Base-by-base conservation (phyloP, 2,329 filamentous ascomycete species). In the Apiospora marii region DNA sequence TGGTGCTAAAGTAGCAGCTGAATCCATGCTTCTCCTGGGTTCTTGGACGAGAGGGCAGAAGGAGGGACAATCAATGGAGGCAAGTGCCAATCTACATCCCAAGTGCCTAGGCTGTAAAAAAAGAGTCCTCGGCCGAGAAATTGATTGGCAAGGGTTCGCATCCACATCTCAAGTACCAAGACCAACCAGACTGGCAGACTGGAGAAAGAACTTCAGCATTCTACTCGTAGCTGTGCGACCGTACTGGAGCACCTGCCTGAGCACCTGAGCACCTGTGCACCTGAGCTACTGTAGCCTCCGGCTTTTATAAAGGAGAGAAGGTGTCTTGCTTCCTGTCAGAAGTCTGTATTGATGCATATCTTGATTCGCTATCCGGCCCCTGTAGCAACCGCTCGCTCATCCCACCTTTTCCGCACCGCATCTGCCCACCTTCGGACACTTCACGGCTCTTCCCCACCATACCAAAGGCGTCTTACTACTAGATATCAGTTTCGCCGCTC, bases 401-500 rank as follows among this genome's bases (percentile, higher is more conserved):
- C 58, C 58, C 58, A 64, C 58, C 58, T 64, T 41, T 64, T 24
- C 34, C 58, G 58, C 58, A 64, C 22, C 34, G 34, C 34, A 64
- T 64, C 58, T 64, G 58, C 58, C 58, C 58, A 64, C 58, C 58
- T 41, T 64, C 58, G 58, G 58, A 64, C 58, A 41, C 58, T 64
- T 64, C 58, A 64, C 58, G 34, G 58, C 58, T 64, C 58, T 64
- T 41, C 58, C 58, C 58, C 58, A 41, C 58, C 58, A 37, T 41
- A 24, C 58, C 58, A 64, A 41, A 37, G 58, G 34, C 58, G 58
- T 34, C 58, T 41, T 41, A 41, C 10, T 10, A 64, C 10, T 10
- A 64, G 34, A 64, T 41, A 22, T 41, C 58, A n/a, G 34, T 64
- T n/a, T 41, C 58, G 58, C 27, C 48, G 53, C 7, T 49, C 69